Percentiles rank a stretch among this genome's conserved stretches.
Conservation (phyloP, 1,139 yeast species). For the Fermentozyma sake region DNA sequence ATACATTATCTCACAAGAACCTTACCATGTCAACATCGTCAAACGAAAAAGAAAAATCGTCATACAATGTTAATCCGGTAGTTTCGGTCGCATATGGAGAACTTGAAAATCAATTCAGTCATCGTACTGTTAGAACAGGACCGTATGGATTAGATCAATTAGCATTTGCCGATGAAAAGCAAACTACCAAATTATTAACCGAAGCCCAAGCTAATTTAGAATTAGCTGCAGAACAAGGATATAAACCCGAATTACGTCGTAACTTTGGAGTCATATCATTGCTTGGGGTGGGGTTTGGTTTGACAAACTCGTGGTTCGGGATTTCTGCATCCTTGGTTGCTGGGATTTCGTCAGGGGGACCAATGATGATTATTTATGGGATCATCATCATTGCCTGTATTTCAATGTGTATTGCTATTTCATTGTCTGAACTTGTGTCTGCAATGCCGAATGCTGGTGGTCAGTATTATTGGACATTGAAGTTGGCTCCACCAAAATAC, state of each 20-base stretch:
- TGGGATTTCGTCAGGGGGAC: conserved; percentile 48
- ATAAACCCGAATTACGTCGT: conserved; percentile 40
- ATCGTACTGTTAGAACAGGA: too few relatives aligned
- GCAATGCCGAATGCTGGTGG: conserved; percentile 59
- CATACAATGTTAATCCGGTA: conserved; percentile 1
- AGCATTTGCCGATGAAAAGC: conserved; percentile 9
- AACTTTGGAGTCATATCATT: conserved; percentile 52
- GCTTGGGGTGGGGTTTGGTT: conserved; percentile 46
- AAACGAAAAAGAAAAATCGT: conserved; percentile 4
- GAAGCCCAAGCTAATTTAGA: conserved; percentile 31
- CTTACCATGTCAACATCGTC: conserved; percentile 4
- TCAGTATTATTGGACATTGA: conserved; percentile 57
- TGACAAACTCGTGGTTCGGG: conserved; percentile 55
- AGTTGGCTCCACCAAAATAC: conserved; percentile 46
- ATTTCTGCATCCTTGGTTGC: conserved; percentile 47
- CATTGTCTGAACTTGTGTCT: conserved; percentile 46
- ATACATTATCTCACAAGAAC: too few relatives aligned
- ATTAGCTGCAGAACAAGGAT: conserved; percentile 31
- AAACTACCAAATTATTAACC: conserved; percentile 16
- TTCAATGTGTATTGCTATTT: conserved; percentile 36
- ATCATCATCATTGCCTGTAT: conserved; percentile 28
- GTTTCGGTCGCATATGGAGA: too few relatives aligned
- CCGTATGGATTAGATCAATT: conserved; percentile 7
- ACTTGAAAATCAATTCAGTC: too few relatives aligned
- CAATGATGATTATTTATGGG: conserved; percentile 44